Evolutionary conservation across 306 rosid species (phyloP).

Genomic region (apple (Malus domestica)): DNA sequence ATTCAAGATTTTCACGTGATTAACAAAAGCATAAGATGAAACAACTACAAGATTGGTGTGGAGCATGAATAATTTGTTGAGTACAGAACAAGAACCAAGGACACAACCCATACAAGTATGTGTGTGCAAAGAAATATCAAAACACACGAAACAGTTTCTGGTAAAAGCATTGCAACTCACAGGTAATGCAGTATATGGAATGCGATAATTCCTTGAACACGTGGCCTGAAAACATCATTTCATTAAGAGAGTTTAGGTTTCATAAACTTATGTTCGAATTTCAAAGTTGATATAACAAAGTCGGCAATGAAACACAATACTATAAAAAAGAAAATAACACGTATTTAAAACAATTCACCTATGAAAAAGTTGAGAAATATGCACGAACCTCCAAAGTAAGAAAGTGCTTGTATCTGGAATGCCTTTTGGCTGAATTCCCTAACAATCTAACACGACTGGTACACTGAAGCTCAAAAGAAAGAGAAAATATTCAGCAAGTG

Average conservation of each 20-base stretch:
- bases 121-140: conserved; percentile 6
- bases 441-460: conserved; percentile 27
- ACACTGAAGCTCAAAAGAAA: conserved; percentile 42
- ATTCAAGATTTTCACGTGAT: conserved; percentile 21
- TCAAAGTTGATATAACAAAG: not conserved
- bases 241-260: conserved; percentile 8
- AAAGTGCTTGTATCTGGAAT: conserved; percentile 38
- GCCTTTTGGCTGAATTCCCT: conserved; percentile 38
- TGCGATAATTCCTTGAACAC: conserved; percentile 24
- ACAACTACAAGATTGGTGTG: not conserved
- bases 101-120: not conserved
- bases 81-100: not conserved
- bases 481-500: not conserved
- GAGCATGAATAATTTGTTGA: not conserved
- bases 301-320: no score
- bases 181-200: conserved; percentile 28
- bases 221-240: conserved; percentile 37
- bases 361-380: not conserved
- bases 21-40: not conserved
- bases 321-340: no score
- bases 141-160: not conserved
- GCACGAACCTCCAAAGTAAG: conserved; percentile 56
- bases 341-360: no score
- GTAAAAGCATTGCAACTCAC: conserved; percentile 44
- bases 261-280: not conserved